Evolutionary conservation across 1,139 yeast species (phyloP).

Genomic region (Schwanniomyces etchellsii): DNA sequence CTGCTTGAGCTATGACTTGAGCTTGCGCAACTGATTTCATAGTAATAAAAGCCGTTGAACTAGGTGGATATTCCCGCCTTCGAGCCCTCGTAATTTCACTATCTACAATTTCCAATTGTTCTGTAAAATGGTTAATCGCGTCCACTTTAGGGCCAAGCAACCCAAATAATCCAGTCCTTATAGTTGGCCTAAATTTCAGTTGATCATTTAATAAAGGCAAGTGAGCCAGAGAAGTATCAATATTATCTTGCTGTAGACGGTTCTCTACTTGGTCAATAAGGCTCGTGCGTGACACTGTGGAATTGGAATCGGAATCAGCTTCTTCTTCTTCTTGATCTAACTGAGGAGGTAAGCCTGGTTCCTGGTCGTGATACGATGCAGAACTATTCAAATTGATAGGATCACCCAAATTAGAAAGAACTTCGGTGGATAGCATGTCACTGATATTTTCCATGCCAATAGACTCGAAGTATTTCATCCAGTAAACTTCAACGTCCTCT

Average conservation of each 20-base stretch:
- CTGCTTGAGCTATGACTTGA: conserved; percentile 87
- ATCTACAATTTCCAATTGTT: conserved; percentile 52
- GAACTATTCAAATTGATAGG: conserved; percentile 14
- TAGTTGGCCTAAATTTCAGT: conserved; percentile 41
- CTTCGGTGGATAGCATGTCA: conserved; percentile 23
- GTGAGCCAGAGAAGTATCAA: conserved; percentile 13
- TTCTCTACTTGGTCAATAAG: conserved; percentile 13
- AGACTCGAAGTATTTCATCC: conserved; percentile 66
- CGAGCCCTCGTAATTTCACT: conserved; percentile 52
- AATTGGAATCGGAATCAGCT: conserved; percentile 1
- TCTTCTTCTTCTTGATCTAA: conserved; percentile 1
- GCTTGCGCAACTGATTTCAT: conserved; percentile 85
- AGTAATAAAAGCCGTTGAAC: conserved; percentile 67
- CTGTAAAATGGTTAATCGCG: conserved; percentile 57
- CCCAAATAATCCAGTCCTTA: conserved; percentile 48
- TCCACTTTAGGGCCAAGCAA: conserved; percentile 56
- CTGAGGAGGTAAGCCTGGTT: background rate
- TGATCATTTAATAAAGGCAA: conserved; percentile 27
- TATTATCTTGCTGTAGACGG: conserved; percentile 6
- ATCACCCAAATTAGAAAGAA: conserved; percentile 27
- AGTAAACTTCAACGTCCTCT: conserved; percentile 57
- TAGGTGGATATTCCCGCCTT: conserved; percentile 56
- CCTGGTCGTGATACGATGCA: conserved; percentile 3
- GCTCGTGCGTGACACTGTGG: conserved; percentile 4
- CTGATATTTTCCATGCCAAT: conserved; percentile 25